Evolutionary conservation across 2,329 filamentous ascomycete species (phyloP).

Genomic region (Epichloe amarillans): DNA sequence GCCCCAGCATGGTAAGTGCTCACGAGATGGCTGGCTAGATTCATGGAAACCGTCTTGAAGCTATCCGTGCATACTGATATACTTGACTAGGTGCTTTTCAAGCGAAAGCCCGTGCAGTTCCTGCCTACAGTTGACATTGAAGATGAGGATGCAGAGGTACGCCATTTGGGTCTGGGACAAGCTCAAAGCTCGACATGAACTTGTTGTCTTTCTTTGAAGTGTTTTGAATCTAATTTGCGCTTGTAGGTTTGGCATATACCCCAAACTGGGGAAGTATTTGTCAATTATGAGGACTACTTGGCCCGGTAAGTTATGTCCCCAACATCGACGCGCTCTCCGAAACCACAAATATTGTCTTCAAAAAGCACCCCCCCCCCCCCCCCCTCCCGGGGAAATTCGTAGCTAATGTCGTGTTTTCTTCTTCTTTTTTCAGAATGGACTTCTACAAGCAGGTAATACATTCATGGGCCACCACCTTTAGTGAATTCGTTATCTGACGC

Average conservation of each 20-base stretch:
- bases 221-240: not conserved
- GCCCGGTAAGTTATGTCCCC: conserved; percentile 46
- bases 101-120: conserved; percentile 86
- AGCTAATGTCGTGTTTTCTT: conserved; percentile 7
- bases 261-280: conserved; percentile 82
- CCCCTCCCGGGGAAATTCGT: not conserved
- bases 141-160: conserved; percentile 73
- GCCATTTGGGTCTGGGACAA: conserved; percentile 10
- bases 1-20: conserved; percentile 6
- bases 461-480: not conserved
- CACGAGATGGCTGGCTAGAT: not conserved
- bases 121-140: conserved; percentile 57
- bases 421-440: conserved; percentile 50
- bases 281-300: conserved; percentile 77
- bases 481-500: not conserved
- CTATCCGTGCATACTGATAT: conserved; percentile 4
- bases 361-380: not conserved
- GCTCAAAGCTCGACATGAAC: not conserved
- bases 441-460: conserved; percentile 70
- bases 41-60: not conserved
- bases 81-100: conserved; percentile 67
- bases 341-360: not conserved
- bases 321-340: not conserved
- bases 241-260: conserved; percentile 79
- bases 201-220: not conserved